Evolutionary conservation across 2,329 filamentous ascomycete genomes (phyloP).

Genomic region (Hypoxylon sp.): DNA sequence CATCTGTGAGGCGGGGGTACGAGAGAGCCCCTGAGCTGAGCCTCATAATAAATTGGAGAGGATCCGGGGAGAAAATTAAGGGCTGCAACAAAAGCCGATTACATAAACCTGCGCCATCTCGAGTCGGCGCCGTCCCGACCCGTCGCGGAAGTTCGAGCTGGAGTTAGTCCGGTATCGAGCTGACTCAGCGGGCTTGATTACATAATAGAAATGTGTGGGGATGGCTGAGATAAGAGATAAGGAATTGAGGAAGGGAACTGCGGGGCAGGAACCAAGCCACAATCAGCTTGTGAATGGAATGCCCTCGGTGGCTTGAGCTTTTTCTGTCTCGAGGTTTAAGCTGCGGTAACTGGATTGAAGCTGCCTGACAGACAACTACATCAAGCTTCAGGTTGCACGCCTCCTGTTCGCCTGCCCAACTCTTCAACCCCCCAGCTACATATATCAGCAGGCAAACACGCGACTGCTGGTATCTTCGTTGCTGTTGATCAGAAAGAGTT

Average conservation of each 20-base stretch:
- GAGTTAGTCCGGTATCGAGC: slow-evolving; percentile 8
- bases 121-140: not conserved
- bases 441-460: not conserved
- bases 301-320: slow-evolving; percentile 27
- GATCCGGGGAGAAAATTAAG: slow-evolving; percentile 28
- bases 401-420: not conserved
- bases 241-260: not conserved
- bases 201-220: slow-evolving; percentile 1
- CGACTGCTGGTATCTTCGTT: not conserved
- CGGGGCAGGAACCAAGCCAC: slow-evolving; percentile 11
- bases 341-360: slow-evolving; percentile 11
- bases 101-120: slow-evolving; percentile 6
- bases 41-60: slow-evolving; percentile 29
- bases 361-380: slow-evolving; percentile 17
- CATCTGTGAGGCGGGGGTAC: not conserved
- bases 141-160: slow-evolving; percentile 3
- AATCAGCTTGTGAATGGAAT: slow-evolving; percentile 5
- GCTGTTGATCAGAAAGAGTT: not conserved
- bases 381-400: slow-evolving; percentile 5
- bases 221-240: not conserved
- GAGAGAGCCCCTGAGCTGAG: slow-evolving; percentile 15
- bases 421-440: too few relatives aligned
- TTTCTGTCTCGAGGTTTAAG: slow-evolving; percentile 10
- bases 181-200: not conserved
- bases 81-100: slow-evolving; percentile 18